A percentile compares a stretch with the other conserved stretches of the same genome.
These are phyloP conservation scores for Clonostachys rhizophaga DNA, from an alignment of 2,329 filamentous ascomycete species.

Conservation along the genomic window DNA sequence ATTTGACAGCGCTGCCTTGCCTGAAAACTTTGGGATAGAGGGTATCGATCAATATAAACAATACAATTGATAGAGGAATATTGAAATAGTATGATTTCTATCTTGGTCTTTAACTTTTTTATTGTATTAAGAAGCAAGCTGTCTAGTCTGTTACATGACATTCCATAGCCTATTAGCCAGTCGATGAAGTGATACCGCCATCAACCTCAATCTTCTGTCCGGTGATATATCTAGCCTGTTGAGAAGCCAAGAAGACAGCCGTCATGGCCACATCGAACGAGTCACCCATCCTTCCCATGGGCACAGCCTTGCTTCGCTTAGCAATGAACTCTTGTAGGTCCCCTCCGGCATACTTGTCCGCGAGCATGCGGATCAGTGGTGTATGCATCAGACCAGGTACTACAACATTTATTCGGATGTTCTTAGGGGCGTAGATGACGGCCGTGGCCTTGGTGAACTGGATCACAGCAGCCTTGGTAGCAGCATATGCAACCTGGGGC, in stretches of 20 bases:
- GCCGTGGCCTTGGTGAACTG: conserved; percentile 44
- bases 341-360: conserved; percentile 33
- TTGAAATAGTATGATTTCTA: no score
- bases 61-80: no score
- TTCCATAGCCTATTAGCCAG: conserved; percentile 11
- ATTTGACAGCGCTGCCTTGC: conserved; percentile 42
- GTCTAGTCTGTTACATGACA: no score
- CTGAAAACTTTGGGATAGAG: conserved; percentile 9
- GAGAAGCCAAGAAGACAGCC: conserved; percentile 51
- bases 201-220: conserved; percentile 48
- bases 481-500: conserved; percentile 47
- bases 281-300: conserved; percentile 54
- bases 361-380: conserved; percentile 38
- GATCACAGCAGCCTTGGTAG: conserved; percentile 44
- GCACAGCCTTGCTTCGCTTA: conserved; percentile 50
- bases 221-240: conserved; percentile 56
- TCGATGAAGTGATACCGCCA: conserved; percentile 35
- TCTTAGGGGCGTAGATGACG: conserved; percentile 40
- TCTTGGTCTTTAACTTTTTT: no score
- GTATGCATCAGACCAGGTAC: conserved; percentile 54
- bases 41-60: no score
- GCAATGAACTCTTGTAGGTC: conserved; percentile 43
- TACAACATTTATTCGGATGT: conserved; percentile 48
- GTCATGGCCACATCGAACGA: conserved; percentile 56
- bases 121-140: no score